Evolutionary conservation across 1,284 basidiomycete genomes (phyloP).

Genomic region (Moesziomyces antarcticus): DNA sequence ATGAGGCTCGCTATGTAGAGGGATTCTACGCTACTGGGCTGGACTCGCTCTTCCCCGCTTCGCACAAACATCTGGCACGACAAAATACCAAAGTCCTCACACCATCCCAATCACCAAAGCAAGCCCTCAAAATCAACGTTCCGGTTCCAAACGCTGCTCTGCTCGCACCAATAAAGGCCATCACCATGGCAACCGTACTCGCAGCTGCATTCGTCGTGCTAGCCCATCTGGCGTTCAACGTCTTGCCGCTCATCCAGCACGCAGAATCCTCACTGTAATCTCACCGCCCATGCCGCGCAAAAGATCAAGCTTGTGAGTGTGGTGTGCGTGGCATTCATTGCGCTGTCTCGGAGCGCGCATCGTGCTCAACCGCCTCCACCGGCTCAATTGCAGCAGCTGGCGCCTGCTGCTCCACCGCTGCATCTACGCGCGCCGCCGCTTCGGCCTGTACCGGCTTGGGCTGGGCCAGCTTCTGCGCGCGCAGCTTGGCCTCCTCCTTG

Average conservation of each 20-base stretch:
- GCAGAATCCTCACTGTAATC: too few relatives aligned
- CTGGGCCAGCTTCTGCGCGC: slow-evolving; percentile 22
- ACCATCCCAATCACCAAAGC: not conserved
- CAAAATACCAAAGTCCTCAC: not conserved
- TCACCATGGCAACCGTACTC: too few relatives aligned
- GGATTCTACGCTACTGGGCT: slow-evolving; percentile 6
- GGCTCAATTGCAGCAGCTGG: not conserved
- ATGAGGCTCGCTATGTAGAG: not conserved
- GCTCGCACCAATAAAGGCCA: too few relatives aligned
- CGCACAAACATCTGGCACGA: slow-evolving; percentile 13
- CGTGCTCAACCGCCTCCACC: not conserved
- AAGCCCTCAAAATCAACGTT: slow-evolving; percentile 1
- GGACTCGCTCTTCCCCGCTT: slow-evolving; percentile 8
- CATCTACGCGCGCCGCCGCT: too few relatives aligned
- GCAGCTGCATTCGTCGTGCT: too few relatives aligned
- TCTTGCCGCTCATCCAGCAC: too few relatives aligned
- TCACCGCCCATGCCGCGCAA: too few relatives aligned
- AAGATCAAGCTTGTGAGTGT: too few relatives aligned
- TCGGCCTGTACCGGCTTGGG: not conserved
- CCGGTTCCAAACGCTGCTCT: slow-evolving; percentile 4
- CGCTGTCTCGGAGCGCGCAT: not conserved
- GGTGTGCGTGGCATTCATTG: too few relatives aligned
- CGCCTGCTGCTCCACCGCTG: not conserved
- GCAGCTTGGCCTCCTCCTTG: slow-evolving; percentile 22
- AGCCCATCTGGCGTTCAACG: too few relatives aligned